phyloP scores from a whole-genome alignment of 176 grass and related monocot genomes.

The Triticum monococcum region DNA sequence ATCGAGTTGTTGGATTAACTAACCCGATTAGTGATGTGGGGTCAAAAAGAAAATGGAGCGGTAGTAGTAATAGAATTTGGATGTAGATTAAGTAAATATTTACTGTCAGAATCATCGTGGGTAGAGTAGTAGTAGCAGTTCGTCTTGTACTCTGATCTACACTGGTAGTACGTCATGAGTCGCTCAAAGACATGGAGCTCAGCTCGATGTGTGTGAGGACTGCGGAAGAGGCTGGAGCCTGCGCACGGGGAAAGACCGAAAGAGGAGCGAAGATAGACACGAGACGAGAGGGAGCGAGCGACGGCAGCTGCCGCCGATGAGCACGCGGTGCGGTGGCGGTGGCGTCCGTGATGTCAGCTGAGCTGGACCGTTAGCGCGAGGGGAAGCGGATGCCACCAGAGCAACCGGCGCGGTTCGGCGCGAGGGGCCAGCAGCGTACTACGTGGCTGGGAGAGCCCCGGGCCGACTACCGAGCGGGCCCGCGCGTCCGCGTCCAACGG shows the following conservation, averaged over 20 bases:
- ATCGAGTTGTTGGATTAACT: background rate
- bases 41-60: background rate
- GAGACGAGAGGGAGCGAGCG: background rate
- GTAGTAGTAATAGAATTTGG: background rate
- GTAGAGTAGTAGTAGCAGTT: background rate
- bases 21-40: background rate
- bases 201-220: background rate
- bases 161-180: background rate
- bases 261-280: constrained; percentile 3
- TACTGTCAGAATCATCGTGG: background rate
- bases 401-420: background rate
- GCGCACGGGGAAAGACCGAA: background rate
- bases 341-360: constrained; percentile 13
- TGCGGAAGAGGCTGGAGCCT: background rate
- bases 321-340: background rate
- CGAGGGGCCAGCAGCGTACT: background rate
- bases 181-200: background rate
- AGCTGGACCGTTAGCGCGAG: background rate
- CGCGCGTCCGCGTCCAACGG: constrained; percentile 37
- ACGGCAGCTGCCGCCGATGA: background rate
- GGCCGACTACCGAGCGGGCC: background rate
- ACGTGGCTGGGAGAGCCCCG: background rate
- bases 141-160: background rate
- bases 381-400: background rate
- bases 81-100: background rate